phyloP scores from a whole-genome alignment of 345 rosid species.

The Syzygium oleosum region DNA sequence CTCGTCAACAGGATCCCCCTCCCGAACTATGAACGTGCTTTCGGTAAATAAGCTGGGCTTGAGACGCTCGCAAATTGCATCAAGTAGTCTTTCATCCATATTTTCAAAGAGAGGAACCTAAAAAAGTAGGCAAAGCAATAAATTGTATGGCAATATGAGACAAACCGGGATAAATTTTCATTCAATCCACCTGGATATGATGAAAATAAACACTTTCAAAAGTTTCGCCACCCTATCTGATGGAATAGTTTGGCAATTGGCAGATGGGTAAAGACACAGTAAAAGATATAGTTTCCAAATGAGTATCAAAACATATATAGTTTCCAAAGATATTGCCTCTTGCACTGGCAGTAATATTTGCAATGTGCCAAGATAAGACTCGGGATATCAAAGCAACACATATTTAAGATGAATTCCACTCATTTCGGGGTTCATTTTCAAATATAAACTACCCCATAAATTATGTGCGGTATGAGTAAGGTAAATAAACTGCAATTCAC shows the following conservation, averaged over 20 bases:
- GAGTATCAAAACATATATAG: background rate
- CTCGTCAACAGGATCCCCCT: conserved; percentile 95
- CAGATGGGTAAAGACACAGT: background rate
- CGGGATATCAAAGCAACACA: background rate
- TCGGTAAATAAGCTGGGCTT: conserved; percentile 85
- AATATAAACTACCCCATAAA: background rate
- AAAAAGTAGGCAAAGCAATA: background rate
- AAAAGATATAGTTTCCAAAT: background rate
- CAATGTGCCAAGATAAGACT: background rate
- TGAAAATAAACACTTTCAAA: background rate
- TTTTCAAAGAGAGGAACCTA: conserved; percentile 91
- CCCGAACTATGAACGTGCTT: conserved; percentile 68
- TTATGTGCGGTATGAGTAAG: background rate
- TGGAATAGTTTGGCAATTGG: background rate
- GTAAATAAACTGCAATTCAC: background rate
- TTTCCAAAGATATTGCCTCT: background rate
- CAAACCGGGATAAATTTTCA: background rate
- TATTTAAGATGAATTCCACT: background rate
- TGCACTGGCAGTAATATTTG: background rate
- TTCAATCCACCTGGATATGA: background rate
- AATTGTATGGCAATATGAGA: background rate
- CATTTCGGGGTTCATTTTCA: background rate
- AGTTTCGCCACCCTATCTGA: background rate
- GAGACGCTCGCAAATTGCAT: conserved; percentile 92
- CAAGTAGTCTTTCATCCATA: conserved; percentile 93